These are phyloP conservation scores for Ophiosphaerella korrae DNA, from an alignment of 2,329 filamentous ascomycete genomes.

Conservation along the genomic window DNA sequence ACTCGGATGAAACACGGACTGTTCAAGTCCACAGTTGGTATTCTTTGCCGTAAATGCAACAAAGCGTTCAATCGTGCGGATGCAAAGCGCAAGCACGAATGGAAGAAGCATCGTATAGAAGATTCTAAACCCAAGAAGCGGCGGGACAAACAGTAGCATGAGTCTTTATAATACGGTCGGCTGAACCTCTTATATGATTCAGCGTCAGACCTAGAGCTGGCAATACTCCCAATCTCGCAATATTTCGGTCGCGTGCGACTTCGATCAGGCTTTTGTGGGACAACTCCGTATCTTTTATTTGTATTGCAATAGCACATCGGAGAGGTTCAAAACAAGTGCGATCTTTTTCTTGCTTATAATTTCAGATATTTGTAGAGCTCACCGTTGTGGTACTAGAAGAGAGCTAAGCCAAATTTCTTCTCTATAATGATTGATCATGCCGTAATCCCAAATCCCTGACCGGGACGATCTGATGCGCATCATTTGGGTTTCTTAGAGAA, in stretches of 20 bases:
- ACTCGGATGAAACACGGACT: neutral
- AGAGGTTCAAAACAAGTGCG: too few relatives aligned
- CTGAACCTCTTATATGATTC: neutral
- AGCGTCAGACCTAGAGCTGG: slow-evolving; percentile 16
- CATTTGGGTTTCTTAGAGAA: too few relatives aligned
- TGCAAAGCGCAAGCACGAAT: slow-evolving; percentile 21
- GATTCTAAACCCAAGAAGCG: slow-evolving; percentile 15
- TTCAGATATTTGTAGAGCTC: too few relatives aligned
- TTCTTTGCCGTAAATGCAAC: slow-evolving; percentile 9
- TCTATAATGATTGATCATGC: too few relatives aligned
- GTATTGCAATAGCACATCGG: neutral
- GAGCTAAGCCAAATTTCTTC: too few relatives aligned
- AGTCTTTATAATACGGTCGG: neutral
- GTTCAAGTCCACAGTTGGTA: neutral
- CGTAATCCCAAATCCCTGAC: too few relatives aligned
- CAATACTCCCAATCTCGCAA: neutral
- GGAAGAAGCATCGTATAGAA: slow-evolving; percentile 10
- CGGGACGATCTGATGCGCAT: too few relatives aligned
- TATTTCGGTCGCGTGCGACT: slow-evolving; percentile 3
- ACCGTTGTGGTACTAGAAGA: too few relatives aligned
- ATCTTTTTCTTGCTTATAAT: too few relatives aligned
- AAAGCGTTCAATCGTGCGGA: slow-evolving; percentile 11
- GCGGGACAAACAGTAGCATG: neutral
- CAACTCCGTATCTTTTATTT: neutral
- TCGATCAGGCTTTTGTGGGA: slow-evolving; percentile 1